Conservation (phyloP, 768 basidiomycete species). For the Coprinopsis strossmayeri region DNA sequence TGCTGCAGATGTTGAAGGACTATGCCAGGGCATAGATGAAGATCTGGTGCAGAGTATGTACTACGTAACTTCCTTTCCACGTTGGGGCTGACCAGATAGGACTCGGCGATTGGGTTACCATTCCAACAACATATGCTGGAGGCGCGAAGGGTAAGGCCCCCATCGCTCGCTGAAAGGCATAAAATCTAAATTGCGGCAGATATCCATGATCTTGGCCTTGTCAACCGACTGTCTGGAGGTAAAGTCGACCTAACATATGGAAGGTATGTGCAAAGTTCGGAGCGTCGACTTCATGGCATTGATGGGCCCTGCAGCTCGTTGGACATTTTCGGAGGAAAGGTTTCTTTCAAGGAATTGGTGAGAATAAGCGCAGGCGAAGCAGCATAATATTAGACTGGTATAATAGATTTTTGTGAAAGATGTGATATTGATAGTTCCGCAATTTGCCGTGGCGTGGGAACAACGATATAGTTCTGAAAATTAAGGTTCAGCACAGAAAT, state of each 20-base stretch:
- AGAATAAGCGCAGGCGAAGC: constrained; percentile 15
- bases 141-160: constrained; percentile 75
- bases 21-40: constrained; percentile 94
- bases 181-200: constrained; percentile 34
- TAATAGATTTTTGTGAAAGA: constrained; percentile 22
- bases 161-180: not conserved
- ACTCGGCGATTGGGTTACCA: constrained; percentile 84
- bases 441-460: constrained; percentile 24
- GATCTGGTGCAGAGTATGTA: constrained; percentile 71
- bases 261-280: constrained; percentile 37
- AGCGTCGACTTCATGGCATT: not conserved
- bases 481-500: constrained; percentile 38
- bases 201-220: constrained; percentile 72
- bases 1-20: constrained; percentile 97
- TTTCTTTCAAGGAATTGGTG: constrained; percentile 54
- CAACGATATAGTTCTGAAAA: constrained; percentile 36
- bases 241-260: constrained; percentile 86
- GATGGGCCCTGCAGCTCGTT: constrained; percentile 31
- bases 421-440: constrained; percentile 9
- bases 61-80: not conserved
- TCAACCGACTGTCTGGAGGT: constrained; percentile 73
- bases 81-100: constrained; percentile 36
- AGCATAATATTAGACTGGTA: not conserved
- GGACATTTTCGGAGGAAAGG: constrained; percentile 70
- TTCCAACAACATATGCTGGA: constrained; percentile 95